Conservation (phyloP, 129 eudicot genomes). For the sunflower (Helianthus annuus) region HanXRQr2.0-SUNRISE NC_035448.2:123199057-123199556, state of each 20-base stretch:
- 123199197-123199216: conserved; percentile 56
- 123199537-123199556: conserved; percentile 95
- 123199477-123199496: conserved; percentile 94
- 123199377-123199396: not conserved
- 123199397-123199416: not conserved
- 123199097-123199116: conserved; percentile 57
- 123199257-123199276: conserved; percentile 44
- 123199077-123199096: conserved; percentile 50
- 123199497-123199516: conserved; percentile 87
- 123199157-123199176: conserved; percentile 57
- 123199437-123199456: conserved; percentile 90
- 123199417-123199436: conserved; percentile 95
- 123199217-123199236: conserved; percentile 57
- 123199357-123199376: not conserved
- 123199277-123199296: conserved; percentile 54
- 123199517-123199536: conserved; percentile 95
- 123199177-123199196: conserved; percentile 64
- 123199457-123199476: conserved; percentile 99
- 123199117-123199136: conserved; percentile 65
- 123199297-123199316: conserved; percentile 68
- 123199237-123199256: conserved; percentile 52
- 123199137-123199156: conserved; percentile 48
- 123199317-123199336: conserved; percentile 96
- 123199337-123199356: not conserved
- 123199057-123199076: conserved; percentile 56